phyloP scores from a whole-genome alignment of 2,329 filamentous ascomycete genomes.

The Fusarium fracticaudum region DNA sequence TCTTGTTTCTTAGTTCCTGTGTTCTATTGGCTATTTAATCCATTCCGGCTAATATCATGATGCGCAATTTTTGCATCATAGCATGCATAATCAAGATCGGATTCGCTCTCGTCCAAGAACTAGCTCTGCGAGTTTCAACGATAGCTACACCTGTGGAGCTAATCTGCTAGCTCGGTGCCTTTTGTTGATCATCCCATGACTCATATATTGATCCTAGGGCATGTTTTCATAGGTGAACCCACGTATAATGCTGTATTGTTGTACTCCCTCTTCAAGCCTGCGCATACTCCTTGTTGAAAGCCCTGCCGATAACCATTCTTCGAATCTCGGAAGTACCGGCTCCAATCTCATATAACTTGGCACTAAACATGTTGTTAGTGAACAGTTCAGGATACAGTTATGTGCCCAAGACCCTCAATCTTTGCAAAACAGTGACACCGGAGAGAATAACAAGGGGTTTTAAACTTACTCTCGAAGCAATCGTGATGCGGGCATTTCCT shows the following conservation, averaged over 20 bases:
- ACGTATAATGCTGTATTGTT: neutral
- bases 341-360: slow-evolving; percentile 92
- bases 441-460: neutral
- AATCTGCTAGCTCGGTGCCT: neutral
- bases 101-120: neutral
- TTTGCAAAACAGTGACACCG: neutral
- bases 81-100: neutral
- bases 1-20: neutral
- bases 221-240: neutral
- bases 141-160: slow-evolving; percentile 12
- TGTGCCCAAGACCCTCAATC: neutral
- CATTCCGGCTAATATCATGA: neutral
- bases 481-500: slow-evolving; percentile 91
- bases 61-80: neutral
- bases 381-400: slow-evolving; percentile 27
- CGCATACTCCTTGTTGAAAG: slow-evolving; percentile 87
- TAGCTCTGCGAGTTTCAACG: neutral
- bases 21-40: neutral
- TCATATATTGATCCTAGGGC: neutral
- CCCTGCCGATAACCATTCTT: slow-evolving; percentile 91
- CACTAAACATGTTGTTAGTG: slow-evolving; percentile 53
- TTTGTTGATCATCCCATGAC: neutral
- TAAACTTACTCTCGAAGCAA: slow-evolving; percentile 74
- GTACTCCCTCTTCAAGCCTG: slow-evolving; percentile 37
- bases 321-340: slow-evolving; percentile 95